Evolutionary conservation across 208 protist species (phyloP), one percentile per base, ranked within the genome.

Genomic region (Leishmania turanica): DNA sequence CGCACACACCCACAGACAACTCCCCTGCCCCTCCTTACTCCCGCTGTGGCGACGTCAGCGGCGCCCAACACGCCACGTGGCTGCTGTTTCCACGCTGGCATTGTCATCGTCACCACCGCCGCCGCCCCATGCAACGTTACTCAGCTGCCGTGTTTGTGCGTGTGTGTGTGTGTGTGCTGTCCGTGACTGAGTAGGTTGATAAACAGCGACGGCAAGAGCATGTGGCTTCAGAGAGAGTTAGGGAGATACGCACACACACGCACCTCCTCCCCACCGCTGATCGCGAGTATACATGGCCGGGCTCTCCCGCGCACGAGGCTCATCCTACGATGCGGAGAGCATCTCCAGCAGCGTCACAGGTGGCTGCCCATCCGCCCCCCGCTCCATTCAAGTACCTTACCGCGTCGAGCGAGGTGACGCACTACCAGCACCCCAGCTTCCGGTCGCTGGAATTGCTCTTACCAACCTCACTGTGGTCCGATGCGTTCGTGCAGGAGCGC

Each of bases 401-500:
- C 49, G 45, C 71, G 71, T 75, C 71, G 6, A 53, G 69, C 40
- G 68, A 75, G 13, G 58, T 79, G 27, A 31, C 75, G 19, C 70
- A 31, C 17, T 79, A 79, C 40, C 70, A 73, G 62, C 82, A 79
- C 40, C 78, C 68, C 24, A 51, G 51, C 15, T 75, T 86, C 37
- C 84, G 66, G 13, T 37, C 58, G 5, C 62, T 88, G n/a, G 79
- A 88, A 34, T 49, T 78, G 13, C 47, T 88, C 8, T 47, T 88
- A 37, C 80, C 84, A 2, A 31, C 49, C 37, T 64, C 80, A 5
- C 84, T 88, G 37, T 88, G 84, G 84, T 81, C 80, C 7, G 76
- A 84, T 24, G 82, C 84, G 11, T 88, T 83, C n/a, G 13, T 84
- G 60, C 47, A 82, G n/a, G 77, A 42, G 27, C 84, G 84, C 21